Base-by-base conservation (phyloP, 805 yeast species). In the Candida chilensis region DNA sequence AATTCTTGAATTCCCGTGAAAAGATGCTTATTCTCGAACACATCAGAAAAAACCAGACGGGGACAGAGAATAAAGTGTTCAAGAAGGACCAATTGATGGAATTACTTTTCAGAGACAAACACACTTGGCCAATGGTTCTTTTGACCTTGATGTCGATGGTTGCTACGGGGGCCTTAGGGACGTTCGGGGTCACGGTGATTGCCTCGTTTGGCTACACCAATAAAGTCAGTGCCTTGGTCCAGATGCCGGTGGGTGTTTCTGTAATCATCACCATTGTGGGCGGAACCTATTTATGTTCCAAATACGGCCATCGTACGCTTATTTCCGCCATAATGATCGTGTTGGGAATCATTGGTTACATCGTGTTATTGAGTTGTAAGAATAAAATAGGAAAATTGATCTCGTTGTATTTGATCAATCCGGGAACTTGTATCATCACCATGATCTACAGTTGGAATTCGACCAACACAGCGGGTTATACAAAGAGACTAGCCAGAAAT, bases 391-490 rank as follows among this genome's bases (percentile, higher is more conserved):
- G 74, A 20, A 65, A 69, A 36, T 37, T 73, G 30, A 48, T 71
- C 31, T 62, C 71, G 4, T 57, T 72, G 25, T 71, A 72, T 39
- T 42, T 69, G 44, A 56, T 64, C 28, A 59, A 74, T 65, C 60
- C 78, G 41, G 66, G 81, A 26, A 67, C 76, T 18, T 60, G 75
- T 52, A 60, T 71, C 31, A 74, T 71, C 32, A 71, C 80, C 1
- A 57, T 74, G 31, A 57, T 75, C 18, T 74, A 73, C 41, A 66
- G 74, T 4, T 74, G 81, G 82, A 71, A 71, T 36, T 64, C 70
- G 32, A 66, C 77, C 27, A 74, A 74, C 39, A 73, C 78, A 6
- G 71, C 81, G 1, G 81, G 82, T 2, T 69, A 72, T 32, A 71
- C 78, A 5, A 75, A 75, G 42, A 63, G 74, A 37, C 50, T 72